Percentiles rank a stretch among this genome's conserved stretches.
phyloP scores from a whole-genome alignment of 169 alveolate genomes.

The Plasmodium sp. region DNA sequence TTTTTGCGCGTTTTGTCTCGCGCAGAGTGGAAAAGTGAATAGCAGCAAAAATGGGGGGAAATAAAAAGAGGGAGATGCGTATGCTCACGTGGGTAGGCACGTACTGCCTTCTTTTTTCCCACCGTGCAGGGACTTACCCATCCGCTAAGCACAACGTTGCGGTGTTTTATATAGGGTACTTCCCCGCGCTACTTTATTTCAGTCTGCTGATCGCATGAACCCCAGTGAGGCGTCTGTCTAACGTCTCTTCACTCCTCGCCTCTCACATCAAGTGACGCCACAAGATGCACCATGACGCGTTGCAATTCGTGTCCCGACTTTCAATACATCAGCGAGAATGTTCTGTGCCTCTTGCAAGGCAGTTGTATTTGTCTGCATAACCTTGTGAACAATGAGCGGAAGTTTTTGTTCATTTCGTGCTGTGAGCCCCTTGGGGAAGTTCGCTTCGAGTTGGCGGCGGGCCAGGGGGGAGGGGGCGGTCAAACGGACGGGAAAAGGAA shows the following conservation, averaged over 20 bases:
- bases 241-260: background rate
- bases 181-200: background rate
- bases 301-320: background rate
- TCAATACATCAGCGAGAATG: constrained; percentile 22
- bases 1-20: background rate
- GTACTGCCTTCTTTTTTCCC: background rate
- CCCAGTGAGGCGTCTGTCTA: background rate
- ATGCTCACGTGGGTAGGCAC: background rate
- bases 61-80: background rate
- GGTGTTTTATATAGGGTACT: background rate
- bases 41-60: background rate
- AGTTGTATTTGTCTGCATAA: constrained; percentile 25
- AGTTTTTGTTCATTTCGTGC: constrained; percentile 10
- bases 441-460: background rate
- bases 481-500: background rate
- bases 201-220: background rate
- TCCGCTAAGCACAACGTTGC: background rate
- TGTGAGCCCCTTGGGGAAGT: constrained; percentile 8
- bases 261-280: background rate
- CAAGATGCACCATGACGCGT: constrained; percentile 1
- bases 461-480: background rate
- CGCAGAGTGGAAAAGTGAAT: background rate
- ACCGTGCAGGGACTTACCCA: background rate
- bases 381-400: constrained; percentile 25
- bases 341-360: constrained; percentile 32